Percentiles rank a stretch among this genome's conserved stretches.
Conservation (phyloP, 805 yeast species). For the Candida lessepsii region DNA sequence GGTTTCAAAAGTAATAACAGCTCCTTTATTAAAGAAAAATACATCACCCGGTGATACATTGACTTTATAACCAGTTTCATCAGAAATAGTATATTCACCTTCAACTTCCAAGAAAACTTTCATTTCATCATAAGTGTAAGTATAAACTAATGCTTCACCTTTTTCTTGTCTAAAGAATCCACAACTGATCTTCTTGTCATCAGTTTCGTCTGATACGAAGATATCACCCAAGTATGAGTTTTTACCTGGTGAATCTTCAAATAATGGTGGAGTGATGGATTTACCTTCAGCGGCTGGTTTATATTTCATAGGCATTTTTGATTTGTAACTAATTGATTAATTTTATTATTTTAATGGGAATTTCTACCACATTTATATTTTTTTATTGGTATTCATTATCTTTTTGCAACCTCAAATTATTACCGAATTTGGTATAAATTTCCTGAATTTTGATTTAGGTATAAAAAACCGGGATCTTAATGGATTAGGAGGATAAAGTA, state of each 20-base stretch:
- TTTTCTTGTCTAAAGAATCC: conserved; percentile 71
- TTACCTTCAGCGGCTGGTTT: conserved; percentile 53
- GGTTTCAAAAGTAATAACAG: conserved; percentile 58
- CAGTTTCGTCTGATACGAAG: conserved; percentile 60
- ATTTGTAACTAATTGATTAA: neutral
- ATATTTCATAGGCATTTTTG: conserved; percentile 56
- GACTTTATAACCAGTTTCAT: conserved; percentile 61
- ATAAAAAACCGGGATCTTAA: too few relatives aligned
- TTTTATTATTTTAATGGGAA: neutral
- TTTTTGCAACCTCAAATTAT: conserved; percentile 5
- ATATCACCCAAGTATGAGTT: conserved; percentile 70
- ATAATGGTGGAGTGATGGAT: conserved; percentile 53
- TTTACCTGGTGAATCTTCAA: conserved; percentile 59
- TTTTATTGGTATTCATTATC: neutral
- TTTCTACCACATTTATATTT: conserved; percentile 2
- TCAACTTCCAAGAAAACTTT: conserved; percentile 66
- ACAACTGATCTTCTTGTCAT: conserved; percentile 55
- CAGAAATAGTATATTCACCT: conserved; percentile 61
- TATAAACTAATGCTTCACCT: conserved; percentile 68
- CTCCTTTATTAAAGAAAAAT: conserved; percentile 65
- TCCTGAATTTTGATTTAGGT: conserved; percentile 2
- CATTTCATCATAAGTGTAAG: conserved; percentile 64
- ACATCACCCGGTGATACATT: conserved; percentile 64
- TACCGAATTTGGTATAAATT: conserved; percentile 10
- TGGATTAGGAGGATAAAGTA: too few relatives aligned